Evolutionary conservation across 352 stramenopile species (phyloP).

Genomic region (Globisporangium nunn): DNA sequence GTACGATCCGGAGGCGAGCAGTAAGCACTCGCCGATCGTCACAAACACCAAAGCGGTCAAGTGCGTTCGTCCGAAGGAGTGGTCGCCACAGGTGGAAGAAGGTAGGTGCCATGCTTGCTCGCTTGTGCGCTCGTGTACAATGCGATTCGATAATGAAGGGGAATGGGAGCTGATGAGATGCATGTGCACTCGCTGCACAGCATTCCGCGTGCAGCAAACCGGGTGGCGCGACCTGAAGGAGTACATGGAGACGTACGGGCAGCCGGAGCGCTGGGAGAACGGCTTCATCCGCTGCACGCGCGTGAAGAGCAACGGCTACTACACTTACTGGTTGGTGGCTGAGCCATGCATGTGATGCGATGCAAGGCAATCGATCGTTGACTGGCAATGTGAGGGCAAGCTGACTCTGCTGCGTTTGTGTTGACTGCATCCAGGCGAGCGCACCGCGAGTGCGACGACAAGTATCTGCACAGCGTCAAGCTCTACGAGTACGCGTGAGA

Average conservation of each 20-base stretch:
- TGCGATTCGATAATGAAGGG: too few species aligned
- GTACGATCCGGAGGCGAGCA: constrained; percentile 20
- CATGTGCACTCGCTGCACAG: not conserved
- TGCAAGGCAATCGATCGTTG: not conserved
- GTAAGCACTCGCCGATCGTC: constrained; percentile 26
- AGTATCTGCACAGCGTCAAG: constrained; percentile 75
- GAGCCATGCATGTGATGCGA: not conserved
- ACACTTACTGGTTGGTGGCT: constrained; percentile 60
- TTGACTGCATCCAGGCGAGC: constrained; percentile 23
- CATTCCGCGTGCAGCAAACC: constrained; percentile 66
- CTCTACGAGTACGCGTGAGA: constrained; percentile 62
- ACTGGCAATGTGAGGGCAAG: too few species aligned
- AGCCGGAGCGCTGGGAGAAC: constrained; percentile 69
- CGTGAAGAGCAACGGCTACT: constrained; percentile 79
- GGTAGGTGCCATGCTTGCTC: constrained; percentile 11
- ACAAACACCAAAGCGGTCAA: constrained; percentile 46
- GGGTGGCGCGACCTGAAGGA: constrained; percentile 74
- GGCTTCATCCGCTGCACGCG: constrained; percentile 72
- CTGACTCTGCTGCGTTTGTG: too few species aligned
- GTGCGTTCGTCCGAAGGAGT: constrained; percentile 65
- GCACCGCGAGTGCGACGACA: constrained; percentile 74
- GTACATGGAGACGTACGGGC: constrained; percentile 72
- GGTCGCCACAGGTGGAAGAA: constrained; percentile 61
- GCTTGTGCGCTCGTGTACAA: not conserved
- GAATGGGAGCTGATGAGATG: not conserved